Percentiles rank a stretch among this genome's conserved stretches.
Evolutionary conservation across 1,284 basidiomycete genomes (phyloP).

Genomic region (Naganishia albida): DNA sequence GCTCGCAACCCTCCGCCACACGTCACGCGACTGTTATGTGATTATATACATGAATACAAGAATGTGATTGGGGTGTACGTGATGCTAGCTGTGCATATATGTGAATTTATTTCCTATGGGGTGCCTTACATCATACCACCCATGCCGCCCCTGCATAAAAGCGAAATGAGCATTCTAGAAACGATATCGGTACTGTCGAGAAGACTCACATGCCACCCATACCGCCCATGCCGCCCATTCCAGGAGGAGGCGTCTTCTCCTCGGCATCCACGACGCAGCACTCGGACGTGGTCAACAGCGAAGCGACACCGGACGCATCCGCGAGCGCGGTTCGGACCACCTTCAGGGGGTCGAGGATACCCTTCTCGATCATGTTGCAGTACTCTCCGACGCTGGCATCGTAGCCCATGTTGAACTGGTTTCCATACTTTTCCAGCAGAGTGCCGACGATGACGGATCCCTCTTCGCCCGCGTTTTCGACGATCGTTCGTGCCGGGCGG

Average conservation of each 20-base stretch:
- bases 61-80: slow-evolving; percentile 16
- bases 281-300: slow-evolving; percentile 89
- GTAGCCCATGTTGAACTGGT: slow-evolving; percentile 83
- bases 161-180: neutral
- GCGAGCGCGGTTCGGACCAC: slow-evolving; percentile 84
- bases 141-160: slow-evolving; percentile 61
- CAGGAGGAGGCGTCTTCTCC: slow-evolving; percentile 66
- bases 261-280: slow-evolving; percentile 90
- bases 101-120: neutral
- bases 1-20: too few relatives aligned
- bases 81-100: neutral
- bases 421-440: slow-evolving; percentile 69
- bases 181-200: neutral
- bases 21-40: neutral
- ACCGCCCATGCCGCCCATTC: slow-evolving; percentile 52
- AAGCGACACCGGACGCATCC: slow-evolving; percentile 80
- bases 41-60: slow-evolving; percentile 29
- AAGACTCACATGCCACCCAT: slow-evolving; percentile 64
- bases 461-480: slow-evolving; percentile 94
- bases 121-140: slow-evolving; percentile 33
- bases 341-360: slow-evolving; percentile 93
- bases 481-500: slow-evolving; percentile 82
- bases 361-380: slow-evolving; percentile 88
- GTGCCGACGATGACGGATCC: slow-evolving; percentile 89
- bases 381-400: slow-evolving; percentile 90